A percentile compares a stretch with the other conserved stretches of the same genome.
Evolutionary conservation across 345 rosid genomes (phyloP).

Genomic region (Hibiscus mutabilis): DNA sequence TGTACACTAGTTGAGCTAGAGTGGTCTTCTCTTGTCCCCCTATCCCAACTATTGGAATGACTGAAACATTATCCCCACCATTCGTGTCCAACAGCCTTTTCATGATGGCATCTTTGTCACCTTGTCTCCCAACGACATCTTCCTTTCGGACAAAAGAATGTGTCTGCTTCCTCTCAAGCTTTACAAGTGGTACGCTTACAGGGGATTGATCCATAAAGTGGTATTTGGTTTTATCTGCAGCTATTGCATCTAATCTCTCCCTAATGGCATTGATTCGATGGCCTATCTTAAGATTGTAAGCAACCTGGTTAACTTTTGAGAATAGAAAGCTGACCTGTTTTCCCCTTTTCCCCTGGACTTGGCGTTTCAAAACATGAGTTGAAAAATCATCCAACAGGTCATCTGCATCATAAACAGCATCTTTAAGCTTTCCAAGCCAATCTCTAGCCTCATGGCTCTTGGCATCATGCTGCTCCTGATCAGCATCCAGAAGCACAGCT

Average conservation of each 20-base stretch:
- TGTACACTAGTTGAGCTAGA: slow-evolving; percentile 16
- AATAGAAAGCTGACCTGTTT: slow-evolving; percentile 3
- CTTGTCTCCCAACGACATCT: slow-evolving; percentile 15
- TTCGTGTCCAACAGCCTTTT: slow-evolving; percentile 1
- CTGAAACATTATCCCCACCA: slow-evolving; percentile 5
- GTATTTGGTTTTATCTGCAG: slow-evolving; percentile 1
- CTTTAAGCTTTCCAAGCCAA: slow-evolving; percentile 27
- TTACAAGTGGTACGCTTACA: slow-evolving; percentile 1
- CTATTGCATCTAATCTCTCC: slow-evolving; percentile 14
- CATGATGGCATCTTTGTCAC: slow-evolving; percentile 12
- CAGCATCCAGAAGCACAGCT: slow-evolving; percentile 9
- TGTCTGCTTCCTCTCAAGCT: background rate
- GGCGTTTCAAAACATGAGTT: slow-evolving; percentile 1
- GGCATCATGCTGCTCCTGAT: background rate
- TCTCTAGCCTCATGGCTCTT: slow-evolving; percentile 9
- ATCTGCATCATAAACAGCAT: slow-evolving; percentile 26
- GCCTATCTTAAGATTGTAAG: slow-evolving; percentile 4
- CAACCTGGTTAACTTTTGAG: background rate
- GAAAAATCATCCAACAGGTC: slow-evolving; percentile 31
- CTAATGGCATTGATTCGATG: slow-evolving; percentile 13
- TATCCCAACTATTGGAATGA: slow-evolving; percentile 20
- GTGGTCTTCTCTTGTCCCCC: slow-evolving; percentile 26
- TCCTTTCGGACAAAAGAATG: slow-evolving; percentile 4
- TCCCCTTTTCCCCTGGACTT: background rate
- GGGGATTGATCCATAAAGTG: background rate